phyloP scores from a whole-genome alignment of 805 yeast species.

The Candida dajiaensis region DNA sequence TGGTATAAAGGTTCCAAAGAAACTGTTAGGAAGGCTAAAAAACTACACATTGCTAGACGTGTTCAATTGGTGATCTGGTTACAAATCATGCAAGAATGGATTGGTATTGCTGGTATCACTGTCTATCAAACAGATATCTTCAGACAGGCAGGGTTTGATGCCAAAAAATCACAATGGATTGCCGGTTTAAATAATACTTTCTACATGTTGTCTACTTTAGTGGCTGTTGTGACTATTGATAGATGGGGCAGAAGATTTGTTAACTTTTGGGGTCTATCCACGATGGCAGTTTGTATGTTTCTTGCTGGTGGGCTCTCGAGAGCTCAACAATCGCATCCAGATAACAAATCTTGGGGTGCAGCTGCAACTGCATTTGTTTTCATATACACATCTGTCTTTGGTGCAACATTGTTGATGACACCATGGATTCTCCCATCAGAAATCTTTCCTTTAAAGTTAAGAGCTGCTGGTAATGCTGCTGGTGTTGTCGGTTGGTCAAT shows the following conservation, averaged over 20 bases:
- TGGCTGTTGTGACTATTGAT: slow-evolving; percentile 1
- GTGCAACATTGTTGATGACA: slow-evolving; percentile 1
- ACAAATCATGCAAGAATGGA: slow-evolving; percentile 3
- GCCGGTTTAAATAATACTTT: slow-evolving; percentile 1
- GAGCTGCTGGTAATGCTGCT: slow-evolving; percentile 3
- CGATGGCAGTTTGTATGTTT: slow-evolving; percentile 1
- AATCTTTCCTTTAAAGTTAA: slow-evolving; percentile 1
- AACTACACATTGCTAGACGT: slow-evolving; percentile 1
- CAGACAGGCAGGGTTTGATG: slow-evolving; percentile 1
- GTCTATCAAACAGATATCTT: slow-evolving; percentile 1
- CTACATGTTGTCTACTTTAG: background rate
- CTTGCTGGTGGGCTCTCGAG: slow-evolving; percentile 2
- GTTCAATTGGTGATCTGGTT: slow-evolving; percentile 1
- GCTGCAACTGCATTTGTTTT: slow-evolving; percentile 2
- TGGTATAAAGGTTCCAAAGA: slow-evolving; percentile 1
- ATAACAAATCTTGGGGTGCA: slow-evolving; percentile 1
- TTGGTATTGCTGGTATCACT: slow-evolving; percentile 1
- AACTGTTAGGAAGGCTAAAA: slow-evolving; percentile 1
- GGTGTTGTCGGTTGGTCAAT: slow-evolving; percentile 3
- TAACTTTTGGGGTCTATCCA: background rate
- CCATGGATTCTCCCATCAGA: slow-evolving; percentile 2
- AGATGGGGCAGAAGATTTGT: slow-evolving; percentile 1
- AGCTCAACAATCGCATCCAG: slow-evolving; percentile 1
- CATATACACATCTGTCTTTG: background rate
- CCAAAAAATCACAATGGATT: slow-evolving; percentile 1